Evolutionary conservation across 768 basidiomycete species (phyloP).

Genomic region (Cystofilobasidium capitatum): DNA sequence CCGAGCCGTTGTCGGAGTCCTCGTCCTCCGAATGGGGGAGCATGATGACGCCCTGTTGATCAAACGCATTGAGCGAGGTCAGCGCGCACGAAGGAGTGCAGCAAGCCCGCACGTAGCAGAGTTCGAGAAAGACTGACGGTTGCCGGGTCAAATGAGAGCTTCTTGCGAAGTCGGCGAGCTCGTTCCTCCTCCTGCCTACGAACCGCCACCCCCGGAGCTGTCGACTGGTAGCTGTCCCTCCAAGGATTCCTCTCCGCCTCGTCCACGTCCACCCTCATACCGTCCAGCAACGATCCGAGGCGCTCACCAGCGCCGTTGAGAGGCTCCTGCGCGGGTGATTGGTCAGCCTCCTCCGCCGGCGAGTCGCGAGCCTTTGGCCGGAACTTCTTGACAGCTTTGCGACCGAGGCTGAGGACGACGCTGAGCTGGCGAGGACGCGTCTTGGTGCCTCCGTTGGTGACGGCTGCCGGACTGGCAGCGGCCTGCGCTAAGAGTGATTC

Average conservation of each 20-base stretch:
- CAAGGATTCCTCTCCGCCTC: constrained; percentile 7
- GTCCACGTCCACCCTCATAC: background rate
- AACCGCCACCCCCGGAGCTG: background rate
- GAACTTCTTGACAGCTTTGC: background rate
- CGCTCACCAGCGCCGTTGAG: constrained; percentile 8
- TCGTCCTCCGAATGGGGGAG: constrained; percentile 60
- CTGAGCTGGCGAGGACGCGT: background rate
- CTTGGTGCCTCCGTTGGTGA: background rate
- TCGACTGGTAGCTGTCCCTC: background rate
- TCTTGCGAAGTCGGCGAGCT: background rate
- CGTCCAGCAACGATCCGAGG: background rate
- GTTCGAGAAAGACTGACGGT: constrained; percentile 1
- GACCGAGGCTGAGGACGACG: constrained; percentile 16
- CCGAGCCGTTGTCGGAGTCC: constrained; percentile 51
- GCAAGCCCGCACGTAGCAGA: no score
- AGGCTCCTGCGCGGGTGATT: background rate
- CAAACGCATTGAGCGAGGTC: background rate
- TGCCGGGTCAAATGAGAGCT: constrained; percentile 18
- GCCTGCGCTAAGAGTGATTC: background rate
- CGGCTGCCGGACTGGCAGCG: background rate
- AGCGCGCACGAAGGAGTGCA: no score
- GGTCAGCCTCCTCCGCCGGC: background rate
- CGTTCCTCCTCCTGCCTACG: background rate
- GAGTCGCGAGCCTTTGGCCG: background rate
- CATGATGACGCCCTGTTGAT: constrained; percentile 64